Evolutionary conservation across 2,329 filamentous ascomycete genomes (phyloP), one percentile per base, ranked within the genome.

Genomic region (Scedosporium boydii): DNA sequence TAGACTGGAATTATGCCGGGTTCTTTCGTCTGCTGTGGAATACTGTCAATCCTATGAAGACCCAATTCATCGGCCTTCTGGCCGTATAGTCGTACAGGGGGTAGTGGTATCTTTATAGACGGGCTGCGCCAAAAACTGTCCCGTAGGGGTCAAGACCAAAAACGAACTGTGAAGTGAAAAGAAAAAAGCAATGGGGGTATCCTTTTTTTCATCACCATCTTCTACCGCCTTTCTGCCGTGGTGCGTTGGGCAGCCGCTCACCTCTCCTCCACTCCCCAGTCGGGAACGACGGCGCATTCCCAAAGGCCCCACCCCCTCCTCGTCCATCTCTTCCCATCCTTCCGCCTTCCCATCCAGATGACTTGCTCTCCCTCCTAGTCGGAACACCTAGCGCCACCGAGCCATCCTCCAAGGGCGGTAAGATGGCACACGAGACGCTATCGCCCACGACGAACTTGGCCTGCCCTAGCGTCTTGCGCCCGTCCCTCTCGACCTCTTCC

Each of bases 371-470:
- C 60, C 75, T 74, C 41, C 77, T 74, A 29, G 80, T 78, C 23
- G 77, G 77, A 12, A 81, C 78, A n/a, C 82, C 77, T 9, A 89
- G 85, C 53, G 87, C 87, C 46, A 96, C 86, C 38, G 83, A 84
- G 0, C 92, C 92, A 71, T 93, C 88, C 38, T 84, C 77, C 27
- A 89, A 76, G 0, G 91, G 90, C 51, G 90, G 87, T 62, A 93
- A 78, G 64, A 96, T 87, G 4, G 91, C 90, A 72, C 90, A 93
- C 63, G 88, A 88, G 48, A 98, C 81, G 70, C 89, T 96, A 74
- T 98, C 93, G 0, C 93, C 93, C 65, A 95, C 88, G 10, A 96
- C 88, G 69, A 96, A 96, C 23, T 88, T 84, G 41, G 84, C 86
- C 61, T 96, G 90, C 44, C 80, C 80, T 38, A 98, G 76, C 7